Conservation (phyloP, 495 filamentous ascomycete genomes). For the Jackrogersella minutella region DNA sequence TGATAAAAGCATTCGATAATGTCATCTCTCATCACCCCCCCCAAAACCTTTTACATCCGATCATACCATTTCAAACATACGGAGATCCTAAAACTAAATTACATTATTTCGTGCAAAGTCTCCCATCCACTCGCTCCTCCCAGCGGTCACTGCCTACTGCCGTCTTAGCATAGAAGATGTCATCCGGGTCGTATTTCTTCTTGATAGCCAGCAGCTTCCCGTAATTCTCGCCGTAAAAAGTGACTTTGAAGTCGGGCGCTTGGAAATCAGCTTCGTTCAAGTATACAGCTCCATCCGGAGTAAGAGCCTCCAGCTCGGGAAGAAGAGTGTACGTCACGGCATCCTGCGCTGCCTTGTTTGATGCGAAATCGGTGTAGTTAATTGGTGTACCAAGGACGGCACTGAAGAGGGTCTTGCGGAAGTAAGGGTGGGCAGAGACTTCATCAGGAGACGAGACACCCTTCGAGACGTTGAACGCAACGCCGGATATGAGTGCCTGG, state of each 20-base stretch:
- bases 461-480: constrained; percentile 13
- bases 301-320: constrained; percentile 10
- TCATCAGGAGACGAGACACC: constrained; percentile 14
- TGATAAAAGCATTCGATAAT: no score
- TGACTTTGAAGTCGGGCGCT: constrained; percentile 39
- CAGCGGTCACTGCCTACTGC: constrained; percentile 59
- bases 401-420: constrained; percentile 22
- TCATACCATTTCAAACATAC: neutral
- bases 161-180: constrained; percentile 56
- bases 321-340: neutral
- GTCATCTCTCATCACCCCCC: neutral
- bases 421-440: constrained; percentile 22
- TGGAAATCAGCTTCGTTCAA: constrained; percentile 57
- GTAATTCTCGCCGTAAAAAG: constrained; percentile 56
- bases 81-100: neutral
- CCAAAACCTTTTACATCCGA: neutral
- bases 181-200: constrained; percentile 55
- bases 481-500: constrained; percentile 12
- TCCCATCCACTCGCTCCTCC: constrained; percentile 16
- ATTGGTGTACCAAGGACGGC: constrained; percentile 10
- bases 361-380: constrained; percentile 21
- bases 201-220: constrained; percentile 55
- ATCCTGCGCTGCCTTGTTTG: constrained; percentile 13
- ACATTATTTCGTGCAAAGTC: constrained; percentile 12
- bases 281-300: constrained; percentile 19